Conservation (phyloP, 345 rosid species). For the Moricandia arvensis region DNA sequence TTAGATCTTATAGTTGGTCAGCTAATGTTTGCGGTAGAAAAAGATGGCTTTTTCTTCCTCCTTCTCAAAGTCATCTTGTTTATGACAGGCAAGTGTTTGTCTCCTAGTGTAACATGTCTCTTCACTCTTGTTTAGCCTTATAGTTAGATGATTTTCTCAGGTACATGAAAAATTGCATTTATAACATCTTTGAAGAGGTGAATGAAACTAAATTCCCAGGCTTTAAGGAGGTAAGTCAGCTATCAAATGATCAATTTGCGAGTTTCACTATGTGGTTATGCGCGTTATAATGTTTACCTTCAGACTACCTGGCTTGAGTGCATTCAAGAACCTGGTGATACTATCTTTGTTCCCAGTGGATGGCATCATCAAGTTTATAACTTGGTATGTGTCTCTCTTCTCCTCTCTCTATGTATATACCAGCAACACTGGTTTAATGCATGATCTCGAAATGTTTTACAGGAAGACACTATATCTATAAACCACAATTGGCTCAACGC, state of each 20-base stretch:
- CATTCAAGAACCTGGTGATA: slow-evolving; percentile 66
- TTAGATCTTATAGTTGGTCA: slow-evolving; percentile 95
- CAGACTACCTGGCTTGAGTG: slow-evolving; percentile 87
- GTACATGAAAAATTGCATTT: slow-evolving; percentile 66
- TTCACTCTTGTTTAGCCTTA: neutral
- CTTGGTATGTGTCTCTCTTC: slow-evolving; percentile 49
- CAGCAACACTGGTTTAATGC: neutral
- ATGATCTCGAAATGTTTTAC: slow-evolving; percentile 33
- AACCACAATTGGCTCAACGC: slow-evolving; percentile 98
- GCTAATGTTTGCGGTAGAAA: slow-evolving; percentile 91
- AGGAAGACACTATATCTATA: slow-evolving; percentile 87
- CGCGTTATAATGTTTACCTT: slow-evolving; percentile 11
- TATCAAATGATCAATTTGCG: neutral
- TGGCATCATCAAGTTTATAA: slow-evolving; percentile 99
- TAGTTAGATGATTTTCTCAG: slow-evolving; percentile 35
- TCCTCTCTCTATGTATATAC: neutral
- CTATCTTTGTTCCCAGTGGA: slow-evolving; percentile 90
- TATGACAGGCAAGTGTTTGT: slow-evolving; percentile 63
- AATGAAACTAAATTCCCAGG: slow-evolving; percentile 66
- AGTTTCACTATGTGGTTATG: neutral
- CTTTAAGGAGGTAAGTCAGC: slow-evolving; percentile 58
- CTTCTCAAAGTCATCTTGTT: slow-evolving; percentile 65
- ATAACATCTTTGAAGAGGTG: slow-evolving; percentile 63
- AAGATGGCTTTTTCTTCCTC: slow-evolving; percentile 75
- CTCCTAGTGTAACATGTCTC: neutral